Base-by-base conservation (phyloP, 805 yeast genomes). In the Starmerella bombi region DNA sequence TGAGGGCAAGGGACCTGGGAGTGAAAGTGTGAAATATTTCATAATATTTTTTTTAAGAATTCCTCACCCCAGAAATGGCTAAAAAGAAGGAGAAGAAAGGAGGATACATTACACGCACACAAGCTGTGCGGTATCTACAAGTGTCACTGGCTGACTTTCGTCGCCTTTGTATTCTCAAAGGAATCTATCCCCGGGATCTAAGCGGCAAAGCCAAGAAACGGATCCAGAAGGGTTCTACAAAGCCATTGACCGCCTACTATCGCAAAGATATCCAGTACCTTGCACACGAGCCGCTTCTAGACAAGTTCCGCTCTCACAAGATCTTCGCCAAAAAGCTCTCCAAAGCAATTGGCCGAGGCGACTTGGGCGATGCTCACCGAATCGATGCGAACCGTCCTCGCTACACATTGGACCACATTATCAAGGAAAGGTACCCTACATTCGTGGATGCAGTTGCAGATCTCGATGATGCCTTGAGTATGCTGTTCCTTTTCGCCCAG, bases 171-270 rank as follows among this genome's bases (percentile, higher is more conserved):
- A 91, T 91, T 59, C 84, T 91, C 71, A 91, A 91, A 62, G 98
- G 98, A 38, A 86, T 91, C 49, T 91, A 84, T 59, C 98, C 98
- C 40, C 75, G 98, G 60, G 58, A 52, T 32, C 44, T 53, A 16
- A 96, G 85, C 59, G 97, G 97, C 35, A 70, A 86, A 54, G 84
- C 83, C 63, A 91, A 86, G 67, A 84, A 80, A 75, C 86, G 84
- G 70, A 95, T 96, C 45, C 88, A 85, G 63, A 91, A 84, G 63
- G 97, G 98, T 18, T 81, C 94, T n/a, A 83, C 96, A 6, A 93
- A 93, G 20, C 94, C 94, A 35, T 80, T 80, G 19, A 91, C 98
- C 3, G 93, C 91, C 60, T 91, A 91, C 65, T 88, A 85, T 60
- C 61, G 79, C 49, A 91, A 85, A 62, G 98, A 91, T 61, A 91